Evolutionary conservation across 306 rosid species (phyloP).

Genomic region (Medicago lupulina): DNA sequence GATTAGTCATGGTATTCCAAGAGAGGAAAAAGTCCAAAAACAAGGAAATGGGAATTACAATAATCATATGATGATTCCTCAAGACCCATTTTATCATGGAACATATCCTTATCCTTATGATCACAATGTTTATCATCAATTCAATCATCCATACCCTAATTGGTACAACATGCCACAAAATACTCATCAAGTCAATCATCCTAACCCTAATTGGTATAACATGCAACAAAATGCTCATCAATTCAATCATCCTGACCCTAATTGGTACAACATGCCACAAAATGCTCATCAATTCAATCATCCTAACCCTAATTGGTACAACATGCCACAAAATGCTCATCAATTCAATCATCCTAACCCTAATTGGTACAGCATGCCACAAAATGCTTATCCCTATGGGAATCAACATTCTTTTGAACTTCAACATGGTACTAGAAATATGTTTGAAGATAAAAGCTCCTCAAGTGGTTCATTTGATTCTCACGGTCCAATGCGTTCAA

Average conservation of each 20-base stretch:
- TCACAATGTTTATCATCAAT: too few relatives aligned
- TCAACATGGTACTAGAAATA: background rate
- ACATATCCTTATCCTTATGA: background rate
- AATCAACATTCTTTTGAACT: background rate
- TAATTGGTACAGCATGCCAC: background rate
- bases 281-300: too few relatives aligned
- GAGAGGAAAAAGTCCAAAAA: background rate
- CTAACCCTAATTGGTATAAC: background rate
- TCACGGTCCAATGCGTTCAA: background rate
- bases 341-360: background rate
- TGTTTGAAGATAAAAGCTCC: background rate
- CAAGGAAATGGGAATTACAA: background rate
- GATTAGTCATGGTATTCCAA: constrained; percentile 22
- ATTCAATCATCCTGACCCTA: background rate
- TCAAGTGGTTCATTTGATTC: background rate
- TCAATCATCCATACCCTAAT: background rate
- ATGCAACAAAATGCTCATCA: background rate
- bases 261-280: background rate
- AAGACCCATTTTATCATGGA: background rate
- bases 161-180: background rate
- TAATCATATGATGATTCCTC: background rate
- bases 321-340: background rate
- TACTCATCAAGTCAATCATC: too few relatives aligned
- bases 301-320: background rate
- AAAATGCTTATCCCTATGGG: background rate